phyloP scores from a whole-genome alignment of 805 yeast genomes.

The Wickerhamiella sorbophila region DNA sequence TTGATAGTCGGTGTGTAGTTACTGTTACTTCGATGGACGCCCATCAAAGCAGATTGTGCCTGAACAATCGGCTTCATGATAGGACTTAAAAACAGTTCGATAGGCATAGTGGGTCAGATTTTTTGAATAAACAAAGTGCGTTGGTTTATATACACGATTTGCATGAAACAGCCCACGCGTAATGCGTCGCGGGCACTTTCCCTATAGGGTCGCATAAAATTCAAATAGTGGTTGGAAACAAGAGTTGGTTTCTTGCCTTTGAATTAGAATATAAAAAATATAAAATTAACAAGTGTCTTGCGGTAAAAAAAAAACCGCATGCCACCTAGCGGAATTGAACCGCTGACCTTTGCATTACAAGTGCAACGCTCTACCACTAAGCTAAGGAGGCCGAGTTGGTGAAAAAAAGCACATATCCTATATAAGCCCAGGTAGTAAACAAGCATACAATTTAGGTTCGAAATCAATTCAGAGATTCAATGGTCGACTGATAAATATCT shows the following conservation, averaged over 20 bases:
- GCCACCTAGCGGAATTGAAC: constrained; percentile 28
- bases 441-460: no score
- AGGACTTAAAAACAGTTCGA: constrained; percentile 44
- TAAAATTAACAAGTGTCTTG: background rate
- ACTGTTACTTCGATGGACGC: constrained; percentile 42
- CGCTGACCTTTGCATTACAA: constrained; percentile 46
- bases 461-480: no score
- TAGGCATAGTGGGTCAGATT: constrained; percentile 38
- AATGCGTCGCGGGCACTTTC: no score
- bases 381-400: constrained; percentile 93
- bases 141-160: no score
- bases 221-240: no score
- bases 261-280: background rate
- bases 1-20: constrained; percentile 41
- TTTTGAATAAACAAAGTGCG: no score
- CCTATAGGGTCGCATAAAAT: no score
- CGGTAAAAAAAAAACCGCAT: constrained; percentile 7
- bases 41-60: constrained; percentile 40
- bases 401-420: no score
- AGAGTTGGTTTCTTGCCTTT: background rate
- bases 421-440: no score
- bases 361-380: constrained; percentile 99
- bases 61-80: constrained; percentile 44
- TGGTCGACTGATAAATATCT: no score
- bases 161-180: no score